Evolutionary conservation across 352 stramenopile species (phyloP), one percentile per base, ranked within the genome.

Genomic region (Phytopythium helicoides): DNA sequence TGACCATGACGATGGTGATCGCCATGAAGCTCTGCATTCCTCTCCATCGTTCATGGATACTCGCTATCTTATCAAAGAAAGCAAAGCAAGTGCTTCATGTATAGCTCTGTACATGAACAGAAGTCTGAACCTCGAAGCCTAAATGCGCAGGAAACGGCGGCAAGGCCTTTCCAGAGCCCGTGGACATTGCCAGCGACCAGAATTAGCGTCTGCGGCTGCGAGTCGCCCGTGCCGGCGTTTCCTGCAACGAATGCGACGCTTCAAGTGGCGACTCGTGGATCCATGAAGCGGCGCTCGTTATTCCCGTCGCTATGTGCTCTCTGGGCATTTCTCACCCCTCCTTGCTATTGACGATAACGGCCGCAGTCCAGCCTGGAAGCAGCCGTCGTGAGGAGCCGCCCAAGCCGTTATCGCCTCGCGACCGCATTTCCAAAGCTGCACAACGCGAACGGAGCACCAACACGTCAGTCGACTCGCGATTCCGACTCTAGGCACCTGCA

Each of bases 271-370:
- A 28, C 35, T 49, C 44, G 37, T 25, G 44, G 22, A 9, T 10
- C 3, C n/a, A 21, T 34, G 48, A 54, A 54, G 36, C 48, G 48
- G 15, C 48, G 48, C 48, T n/a, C n/a, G n/a, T n/a, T n/a, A n/a
- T n/a, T n/a, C n/a, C n/a, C n/a, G n/a, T n/a, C n/a, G n/a, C n/a
- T n/a, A n/a, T n/a, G n/a, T n/a, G n/a, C n/a, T n/a, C n/a, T n/a
- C 42, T 9, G 25, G 9, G 28, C 5, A 33, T 9, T 33, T 33
- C 28, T 33, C 28, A 33, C 28, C 9, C 28, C 28, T 33, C 28
- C n/a, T n/a, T n/a, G n/a, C n/a, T n/a, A 33, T 33, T 5, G 28
- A 9, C 28, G 28, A 33, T 33, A 33, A 33, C 28, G 5, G 28
- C 28, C n/a, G n/a, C n/a, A n/a, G n/a, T n/a, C n/a, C 28, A 33